Evolutionary conservation across 208 protist species (phyloP).

Genomic region (Angomonas deanei): DNA sequence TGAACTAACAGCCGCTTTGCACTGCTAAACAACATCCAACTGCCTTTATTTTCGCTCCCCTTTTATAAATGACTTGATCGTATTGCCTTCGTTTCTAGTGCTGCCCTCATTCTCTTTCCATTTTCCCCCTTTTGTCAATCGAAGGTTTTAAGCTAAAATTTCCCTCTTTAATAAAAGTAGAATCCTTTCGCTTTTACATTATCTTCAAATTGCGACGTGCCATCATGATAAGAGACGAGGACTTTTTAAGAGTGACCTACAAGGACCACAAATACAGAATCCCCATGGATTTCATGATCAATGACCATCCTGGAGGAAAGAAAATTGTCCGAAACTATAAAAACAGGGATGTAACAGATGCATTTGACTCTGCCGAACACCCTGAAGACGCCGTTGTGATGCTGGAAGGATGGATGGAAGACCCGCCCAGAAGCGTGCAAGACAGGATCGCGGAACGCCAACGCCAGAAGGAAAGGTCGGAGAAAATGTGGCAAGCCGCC

Average conservation of each 20-base stretch:
- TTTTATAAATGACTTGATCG: not conserved
- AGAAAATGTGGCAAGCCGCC: not conserved
- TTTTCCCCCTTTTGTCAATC: not conserved
- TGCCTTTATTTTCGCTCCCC: not conserved
- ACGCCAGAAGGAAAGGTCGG: not conserved
- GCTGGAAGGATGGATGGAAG: conserved; percentile 20
- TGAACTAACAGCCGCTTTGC: too few species aligned
- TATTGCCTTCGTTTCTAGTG: too few species aligned
- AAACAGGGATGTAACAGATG: conserved; percentile 29
- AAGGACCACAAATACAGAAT: conserved; percentile 25
- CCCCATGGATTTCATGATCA: conserved; percentile 18
- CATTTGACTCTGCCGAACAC: conserved; percentile 26
- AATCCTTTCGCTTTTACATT: too few species aligned
- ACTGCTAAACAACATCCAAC: too few species aligned
- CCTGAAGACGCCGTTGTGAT: conserved; percentile 24
- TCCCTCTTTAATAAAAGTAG: not conserved
- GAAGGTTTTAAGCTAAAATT: not conserved
- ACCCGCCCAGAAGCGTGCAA: not conserved
- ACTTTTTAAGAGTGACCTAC: conserved; percentile 20
- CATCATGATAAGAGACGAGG: not conserved
- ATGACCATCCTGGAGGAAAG: conserved; percentile 34
- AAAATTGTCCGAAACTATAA: conserved; percentile 16
- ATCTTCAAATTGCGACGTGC: too few species aligned
- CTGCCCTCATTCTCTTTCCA: not conserved
- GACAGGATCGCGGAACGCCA: not conserved